These are phyloP conservation scores for Ascochyta rabiei DNA, from an alignment of 2,329 filamentous ascomycete genomes.

Conservation along the genomic window DNA sequence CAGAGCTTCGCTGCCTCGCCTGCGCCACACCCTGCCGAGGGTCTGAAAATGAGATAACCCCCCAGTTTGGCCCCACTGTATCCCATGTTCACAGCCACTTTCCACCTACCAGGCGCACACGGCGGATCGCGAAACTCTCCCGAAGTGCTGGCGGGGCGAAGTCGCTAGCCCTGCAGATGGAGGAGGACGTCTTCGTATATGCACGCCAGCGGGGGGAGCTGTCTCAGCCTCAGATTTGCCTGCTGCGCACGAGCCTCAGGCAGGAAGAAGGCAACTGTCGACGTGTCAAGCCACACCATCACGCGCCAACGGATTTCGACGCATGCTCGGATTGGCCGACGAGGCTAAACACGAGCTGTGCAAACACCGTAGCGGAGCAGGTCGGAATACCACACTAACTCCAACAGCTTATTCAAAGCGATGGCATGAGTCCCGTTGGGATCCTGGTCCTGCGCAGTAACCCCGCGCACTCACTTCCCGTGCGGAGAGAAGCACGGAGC, in stretches of 20 bases:
- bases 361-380: not conserved
- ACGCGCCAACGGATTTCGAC: not conserved
- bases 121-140: too few relatives aligned
- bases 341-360: not conserved
- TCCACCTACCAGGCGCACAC: too few relatives aligned
- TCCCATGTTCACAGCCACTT: too few relatives aligned
- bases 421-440: not conserved
- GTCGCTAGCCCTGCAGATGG: not conserved
- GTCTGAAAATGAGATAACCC: too few relatives aligned
- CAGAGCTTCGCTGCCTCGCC: too few relatives aligned
- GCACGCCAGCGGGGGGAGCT: slow-evolving; percentile 1
- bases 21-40: too few relatives aligned
- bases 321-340: not conserved
- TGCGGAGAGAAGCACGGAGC: not conserved
- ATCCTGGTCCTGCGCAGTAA: not conserved
- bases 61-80: too few relatives aligned
- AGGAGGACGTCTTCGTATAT: slow-evolving; percentile 12
- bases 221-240: slow-evolving; percentile 18
- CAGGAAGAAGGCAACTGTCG: slow-evolving; percentile 10
- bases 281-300: slow-evolving; percentile 14
- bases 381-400: not conserved
- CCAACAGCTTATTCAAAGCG: not conserved
- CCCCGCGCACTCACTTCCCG: not conserved
- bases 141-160: too few relatives aligned
- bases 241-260: slow-evolving; percentile 2